Evolutionary conservation across 176 grass and related monocot genomes (phyloP).

Genomic region (Musa acuminata): DNA sequence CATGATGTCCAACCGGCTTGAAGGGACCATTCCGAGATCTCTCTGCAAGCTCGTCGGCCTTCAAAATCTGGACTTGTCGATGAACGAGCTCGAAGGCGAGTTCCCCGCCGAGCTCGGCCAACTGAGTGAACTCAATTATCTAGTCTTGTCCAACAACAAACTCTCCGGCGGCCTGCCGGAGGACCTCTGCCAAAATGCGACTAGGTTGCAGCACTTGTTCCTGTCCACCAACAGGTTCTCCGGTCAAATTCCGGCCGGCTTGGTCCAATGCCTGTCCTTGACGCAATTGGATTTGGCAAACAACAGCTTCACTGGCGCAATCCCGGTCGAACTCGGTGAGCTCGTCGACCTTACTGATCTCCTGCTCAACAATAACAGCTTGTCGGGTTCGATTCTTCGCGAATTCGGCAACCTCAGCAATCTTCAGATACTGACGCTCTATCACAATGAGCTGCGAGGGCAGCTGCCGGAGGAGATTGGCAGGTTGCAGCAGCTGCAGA

Average conservation of each 20-base stretch:
- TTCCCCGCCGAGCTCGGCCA: conserved; percentile 41
- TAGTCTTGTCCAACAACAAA: conserved; percentile 64
- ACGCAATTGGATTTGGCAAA: conserved; percentile 82
- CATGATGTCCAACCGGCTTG: conserved; percentile 62
- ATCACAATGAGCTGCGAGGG: conserved; percentile 58
- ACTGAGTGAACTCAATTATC: conserved; percentile 50
- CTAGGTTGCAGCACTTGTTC: conserved; percentile 52
- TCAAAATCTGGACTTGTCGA: conserved; percentile 51
- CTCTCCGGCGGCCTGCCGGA: conserved; percentile 44
- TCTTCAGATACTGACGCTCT: conserved; percentile 51
- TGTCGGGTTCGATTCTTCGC: conserved; percentile 47
- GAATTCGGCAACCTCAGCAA: conserved; percentile 57
- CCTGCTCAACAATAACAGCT: conserved; percentile 78
- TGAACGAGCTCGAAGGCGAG: conserved; percentile 55
- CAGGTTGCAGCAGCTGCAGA: conserved; percentile 42
- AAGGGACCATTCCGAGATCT: conserved; percentile 44
- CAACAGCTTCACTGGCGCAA: conserved; percentile 60
- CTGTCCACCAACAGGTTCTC: conserved; percentile 87
- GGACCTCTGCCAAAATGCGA: conserved; percentile 28
- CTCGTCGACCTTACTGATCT: conserved; percentile 66
- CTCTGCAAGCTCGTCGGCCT: conserved; percentile 41
- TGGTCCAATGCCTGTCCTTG: conserved; percentile 46
- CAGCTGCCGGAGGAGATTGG: conserved; percentile 49
- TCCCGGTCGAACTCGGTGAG: conserved; percentile 44
- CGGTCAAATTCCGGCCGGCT: conserved; percentile 50